Conservation (phyloP, 139 green algal genomes). For the Chlamydomonas eustigma region DNA sequence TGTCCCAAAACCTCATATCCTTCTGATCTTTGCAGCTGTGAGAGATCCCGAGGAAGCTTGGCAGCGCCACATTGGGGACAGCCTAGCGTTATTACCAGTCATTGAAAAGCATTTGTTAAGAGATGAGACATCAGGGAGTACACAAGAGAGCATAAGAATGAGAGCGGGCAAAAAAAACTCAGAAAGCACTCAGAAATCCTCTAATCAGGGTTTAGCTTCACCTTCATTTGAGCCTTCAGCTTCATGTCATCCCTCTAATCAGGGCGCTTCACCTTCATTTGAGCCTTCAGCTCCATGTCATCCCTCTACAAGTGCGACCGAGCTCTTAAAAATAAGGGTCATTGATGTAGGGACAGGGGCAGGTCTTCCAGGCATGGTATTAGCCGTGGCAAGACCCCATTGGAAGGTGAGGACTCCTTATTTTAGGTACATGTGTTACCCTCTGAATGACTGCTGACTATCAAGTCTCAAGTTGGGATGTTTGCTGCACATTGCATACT, state of each 20-base stretch:
- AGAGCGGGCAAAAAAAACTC: background rate
- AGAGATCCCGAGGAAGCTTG: slow-evolving; percentile 50
- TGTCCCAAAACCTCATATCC: background rate
- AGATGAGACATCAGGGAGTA: background rate
- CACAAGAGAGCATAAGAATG: background rate
- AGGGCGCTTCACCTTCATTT: no score
- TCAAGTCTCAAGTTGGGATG: no score
- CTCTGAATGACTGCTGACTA: no score
- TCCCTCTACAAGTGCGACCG: no score
- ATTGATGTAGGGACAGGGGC: slow-evolving; percentile 89
- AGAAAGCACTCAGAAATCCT: background rate
- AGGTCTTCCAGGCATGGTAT: slow-evolving; percentile 79
- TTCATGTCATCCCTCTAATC: no score
- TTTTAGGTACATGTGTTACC: no score
- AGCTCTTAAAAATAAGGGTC: no score
- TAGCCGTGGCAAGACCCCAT: slow-evolving; percentile 70
- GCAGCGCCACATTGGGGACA: slow-evolving; percentile 70
- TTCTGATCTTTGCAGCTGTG: slow-evolving; percentile 43
- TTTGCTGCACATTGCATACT: background rate
- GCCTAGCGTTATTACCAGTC: slow-evolving; percentile 69
- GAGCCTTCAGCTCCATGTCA: no score
- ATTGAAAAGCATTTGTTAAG: slow-evolving; percentile 42
- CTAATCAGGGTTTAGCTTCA: no score
- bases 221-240: no score
- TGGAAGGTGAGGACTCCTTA: slow-evolving; percentile 64